Percentiles rank a stretch among this genome's conserved stretches.
Evolutionary conservation across 2,329 filamentous ascomycete genomes (phyloP).

Genomic region (Ophiostoma sp.): DNA sequence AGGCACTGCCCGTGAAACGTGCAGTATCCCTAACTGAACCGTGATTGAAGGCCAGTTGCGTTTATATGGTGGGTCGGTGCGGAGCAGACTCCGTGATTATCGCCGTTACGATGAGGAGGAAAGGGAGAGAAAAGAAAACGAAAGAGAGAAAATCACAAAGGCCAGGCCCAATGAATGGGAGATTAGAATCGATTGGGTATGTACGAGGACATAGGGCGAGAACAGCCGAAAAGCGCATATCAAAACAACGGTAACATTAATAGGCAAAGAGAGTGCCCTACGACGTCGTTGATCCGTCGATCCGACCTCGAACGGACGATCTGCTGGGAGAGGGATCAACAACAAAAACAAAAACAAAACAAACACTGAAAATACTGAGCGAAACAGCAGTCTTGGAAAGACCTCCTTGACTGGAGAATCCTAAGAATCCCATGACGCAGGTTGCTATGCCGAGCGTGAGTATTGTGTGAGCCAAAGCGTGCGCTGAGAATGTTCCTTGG

Average conservation of each 20-base stretch:
- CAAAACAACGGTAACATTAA: conserved; percentile 1
- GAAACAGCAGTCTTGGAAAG: not conserved
- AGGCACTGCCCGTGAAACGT: not conserved
- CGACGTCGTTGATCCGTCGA: conserved; percentile 5
- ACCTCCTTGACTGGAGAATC: not conserved
- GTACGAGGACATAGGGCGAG: not conserved
- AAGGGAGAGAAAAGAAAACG: not conserved
- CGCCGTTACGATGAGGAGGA: not conserved
- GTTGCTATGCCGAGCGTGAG: not conserved
- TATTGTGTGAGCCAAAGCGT: not conserved
- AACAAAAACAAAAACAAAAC: not conserved
- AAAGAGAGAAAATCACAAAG: not conserved
- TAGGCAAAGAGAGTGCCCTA: not conserved
- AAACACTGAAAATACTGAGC: not conserved
- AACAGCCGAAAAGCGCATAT: not conserved
- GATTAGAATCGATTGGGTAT: not conserved
- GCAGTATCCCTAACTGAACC: not conserved
- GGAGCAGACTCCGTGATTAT: conserved; percentile 2
- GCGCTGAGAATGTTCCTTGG: not conserved
- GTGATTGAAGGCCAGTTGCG: not conserved
- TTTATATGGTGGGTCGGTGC: conserved; percentile 6
- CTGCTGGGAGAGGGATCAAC: not conserved
- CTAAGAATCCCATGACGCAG: not conserved
- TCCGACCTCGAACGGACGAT: conserved; percentile 8
- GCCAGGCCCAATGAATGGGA: not conserved